Percentiles rank a stretch among this genome's conserved stretches.
These are phyloP conservation scores for Eucalyptus pumila DNA, from an alignment of 345 rosid species.

Conservation along the genomic window DNA sequence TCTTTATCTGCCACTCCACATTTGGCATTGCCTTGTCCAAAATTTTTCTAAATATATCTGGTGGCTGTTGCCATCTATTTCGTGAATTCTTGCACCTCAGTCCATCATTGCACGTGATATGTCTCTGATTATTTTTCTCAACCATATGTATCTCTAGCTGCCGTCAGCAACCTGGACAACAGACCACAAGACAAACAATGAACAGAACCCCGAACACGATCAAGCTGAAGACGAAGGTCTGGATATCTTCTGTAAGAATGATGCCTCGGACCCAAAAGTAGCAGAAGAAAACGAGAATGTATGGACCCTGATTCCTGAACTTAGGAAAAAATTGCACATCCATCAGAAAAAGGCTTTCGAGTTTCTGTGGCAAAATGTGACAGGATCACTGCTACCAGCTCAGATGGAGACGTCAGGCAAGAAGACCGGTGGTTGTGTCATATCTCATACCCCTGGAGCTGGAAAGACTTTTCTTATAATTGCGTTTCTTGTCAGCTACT, in stretches of 20 bases:
- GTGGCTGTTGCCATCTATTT: background rate
- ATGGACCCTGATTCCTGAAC: constrained; percentile 78
- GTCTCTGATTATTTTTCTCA: background rate
- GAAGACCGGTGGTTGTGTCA: constrained; percentile 74
- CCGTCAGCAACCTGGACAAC: constrained; percentile 23
- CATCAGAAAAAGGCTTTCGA: constrained; percentile 90
- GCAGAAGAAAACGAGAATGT: constrained; percentile 52
- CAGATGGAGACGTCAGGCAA: constrained; percentile 37
- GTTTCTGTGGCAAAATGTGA: constrained; percentile 74
- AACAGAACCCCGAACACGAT: background rate
- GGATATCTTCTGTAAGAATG: constrained; percentile 8
- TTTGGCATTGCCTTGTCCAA: background rate
- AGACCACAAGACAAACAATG: constrained; percentile 10
- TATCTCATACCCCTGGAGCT: constrained; percentile 94
- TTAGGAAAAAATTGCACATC: constrained; percentile 45
- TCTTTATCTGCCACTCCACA: background rate
- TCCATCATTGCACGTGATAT: background rate
- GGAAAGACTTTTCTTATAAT: constrained; percentile 90
- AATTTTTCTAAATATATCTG: background rate
- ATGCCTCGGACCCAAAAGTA: constrained; percentile 4
- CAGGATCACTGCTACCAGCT: constrained; percentile 64
- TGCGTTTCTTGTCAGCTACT: constrained; percentile 81
- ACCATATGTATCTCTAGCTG: constrained; percentile 13
- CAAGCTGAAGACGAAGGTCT: constrained; percentile 16
- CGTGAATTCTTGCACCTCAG: background rate